Conservation (phyloP, 139 green algal genomes). For the Raphidocelis subcapitata region DNA sequence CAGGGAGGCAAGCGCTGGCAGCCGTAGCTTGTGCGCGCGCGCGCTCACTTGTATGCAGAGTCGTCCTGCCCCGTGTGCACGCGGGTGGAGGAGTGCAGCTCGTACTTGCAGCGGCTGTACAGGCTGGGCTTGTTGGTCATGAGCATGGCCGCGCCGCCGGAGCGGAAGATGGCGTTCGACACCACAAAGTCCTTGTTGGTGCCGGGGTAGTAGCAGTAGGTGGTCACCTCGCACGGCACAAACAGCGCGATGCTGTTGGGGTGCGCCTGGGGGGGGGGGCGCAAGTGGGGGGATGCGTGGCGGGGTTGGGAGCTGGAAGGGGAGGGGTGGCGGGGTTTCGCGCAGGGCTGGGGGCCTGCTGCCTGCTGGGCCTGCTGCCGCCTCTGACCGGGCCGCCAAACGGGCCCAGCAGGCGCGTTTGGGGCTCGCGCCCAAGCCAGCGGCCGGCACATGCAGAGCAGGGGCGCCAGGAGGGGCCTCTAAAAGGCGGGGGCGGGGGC, state of each 20-base stretch:
- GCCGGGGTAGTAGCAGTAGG: slow-evolving; percentile 45
- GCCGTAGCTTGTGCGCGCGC: slow-evolving; percentile 38
- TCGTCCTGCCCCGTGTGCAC: slow-evolving; percentile 59
- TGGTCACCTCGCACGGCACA: slow-evolving; percentile 38
- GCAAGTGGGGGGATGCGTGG: neutral
- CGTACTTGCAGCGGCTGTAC: slow-evolving; percentile 62
- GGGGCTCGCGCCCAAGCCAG: too few relatives aligned
- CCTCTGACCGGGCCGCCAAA: neutral
- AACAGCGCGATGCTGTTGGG: slow-evolving; percentile 39
- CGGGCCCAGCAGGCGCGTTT: neutral
- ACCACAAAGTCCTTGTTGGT: slow-evolving; percentile 50
- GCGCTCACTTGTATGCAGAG: slow-evolving; percentile 40
- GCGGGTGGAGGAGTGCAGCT: slow-evolving; percentile 65
- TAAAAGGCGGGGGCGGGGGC: neutral
- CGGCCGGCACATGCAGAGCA: neutral
- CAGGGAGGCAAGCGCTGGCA: neutral
- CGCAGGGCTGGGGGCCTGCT: neutral
- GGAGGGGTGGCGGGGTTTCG: neutral
- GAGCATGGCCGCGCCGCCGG: slow-evolving; percentile 52
- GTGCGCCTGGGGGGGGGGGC: slow-evolving; percentile 18
- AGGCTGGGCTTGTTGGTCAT: slow-evolving; percentile 63
- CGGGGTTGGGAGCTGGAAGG: neutral
- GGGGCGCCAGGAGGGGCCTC: neutral
- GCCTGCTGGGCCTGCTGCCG: neutral
- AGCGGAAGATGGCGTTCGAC: slow-evolving; percentile 58